These are phyloP conservation scores for Coemansia sp. DNA, from an alignment of 192 early-diverging fungal species.

Conservation along the genomic window DNA sequence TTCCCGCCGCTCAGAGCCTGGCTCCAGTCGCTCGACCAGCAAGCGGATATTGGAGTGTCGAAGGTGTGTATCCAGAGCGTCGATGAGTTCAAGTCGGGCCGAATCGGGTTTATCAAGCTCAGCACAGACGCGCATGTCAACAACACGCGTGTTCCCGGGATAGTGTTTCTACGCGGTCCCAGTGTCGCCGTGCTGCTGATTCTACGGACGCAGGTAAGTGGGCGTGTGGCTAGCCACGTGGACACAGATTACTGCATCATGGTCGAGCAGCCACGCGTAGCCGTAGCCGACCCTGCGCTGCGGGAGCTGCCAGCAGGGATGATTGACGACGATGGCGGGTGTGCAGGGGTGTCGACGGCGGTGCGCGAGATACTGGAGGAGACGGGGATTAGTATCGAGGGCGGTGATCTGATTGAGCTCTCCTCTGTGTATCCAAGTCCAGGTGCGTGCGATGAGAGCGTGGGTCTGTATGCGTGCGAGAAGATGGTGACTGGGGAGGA, in stretches of 20 bases:
- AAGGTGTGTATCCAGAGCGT: slow-evolving; percentile 68
- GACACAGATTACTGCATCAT: slow-evolving; percentile 61
- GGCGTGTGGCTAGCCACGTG: slow-evolving; percentile 9
- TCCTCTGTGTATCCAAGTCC: slow-evolving; percentile 67
- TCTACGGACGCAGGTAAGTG: slow-evolving; percentile 29
- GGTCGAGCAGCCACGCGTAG: slow-evolving; percentile 71
- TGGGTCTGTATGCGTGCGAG: slow-evolving; percentile 68
- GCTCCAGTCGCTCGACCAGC: slow-evolving; percentile 25
- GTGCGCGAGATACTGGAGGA: slow-evolving; percentile 82
- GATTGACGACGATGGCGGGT: slow-evolving; percentile 66
- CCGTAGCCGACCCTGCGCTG: slow-evolving; percentile 61
- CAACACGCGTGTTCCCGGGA: slow-evolving; percentile 61
- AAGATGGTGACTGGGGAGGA: slow-evolving; percentile 57
- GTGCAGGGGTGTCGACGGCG: slow-evolving; percentile 57
- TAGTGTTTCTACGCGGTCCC: slow-evolving; percentile 82
- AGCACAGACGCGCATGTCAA: slow-evolving; percentile 53
- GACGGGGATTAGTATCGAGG: slow-evolving; percentile 66
- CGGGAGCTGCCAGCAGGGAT: slow-evolving; percentile 86
- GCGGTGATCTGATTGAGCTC: slow-evolving; percentile 66
- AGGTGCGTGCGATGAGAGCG: slow-evolving; percentile 80
- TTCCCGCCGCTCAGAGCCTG: slow-evolving; percentile 38
- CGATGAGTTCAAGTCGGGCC: slow-evolving; percentile 64
- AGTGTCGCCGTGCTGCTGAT: slow-evolving; percentile 72
- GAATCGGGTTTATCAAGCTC: slow-evolving; percentile 79
- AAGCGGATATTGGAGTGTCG: slow-evolving; percentile 11